Base-by-base conservation (phyloP, 2,329 filamentous ascomycete species). In the Nothophaeocryptopus gaeumannii region DNA sequence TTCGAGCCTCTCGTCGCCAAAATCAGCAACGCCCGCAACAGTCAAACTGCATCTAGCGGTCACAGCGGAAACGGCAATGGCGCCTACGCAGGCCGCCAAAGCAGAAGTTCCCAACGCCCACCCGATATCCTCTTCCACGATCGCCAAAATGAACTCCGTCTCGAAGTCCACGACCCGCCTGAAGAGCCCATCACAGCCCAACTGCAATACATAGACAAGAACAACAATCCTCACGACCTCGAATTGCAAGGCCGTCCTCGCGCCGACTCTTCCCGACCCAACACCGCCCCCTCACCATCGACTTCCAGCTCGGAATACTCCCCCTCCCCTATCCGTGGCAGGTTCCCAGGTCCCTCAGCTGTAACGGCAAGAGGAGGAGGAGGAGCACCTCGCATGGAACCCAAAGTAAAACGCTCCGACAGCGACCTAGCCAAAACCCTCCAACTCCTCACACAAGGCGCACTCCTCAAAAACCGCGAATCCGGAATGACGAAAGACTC, bases 71-170 rank as follows among this genome's bases (percentile, higher is more conserved):
- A 26, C 7, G 20, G 20, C 7, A 26, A 26, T 26, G 7, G 20
- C 20, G 20, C 7, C 20, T 26, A 26, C 20, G 20, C 20, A 3
- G 20, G 20, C 20, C 20, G 20, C 20, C 20, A 26, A 7, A 26
- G 20, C 7, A 26, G 20, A 7, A 26, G 20, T 7, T 32, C 29
- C 14, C 15, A 30, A 13, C 39, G 40, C 10, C 36, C 39, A 9
- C 50, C 50, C 11, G 50, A 53, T 12, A 53, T 53, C 15, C 26
- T 53, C 5, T 53, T 48, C 26, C 50, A 53, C 36, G 50, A 53
- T 14, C 50, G 36, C 15, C 45, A 48, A 7, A 53, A 53, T 31
- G 34, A 48, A 37, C 37, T 53, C 16, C 50, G 45, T 8, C 50
- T 48, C 13, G 50, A 53, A 14, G 45, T 53, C 20, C 45, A 44